Conservation (phyloP, 306 rosid genomes). For the Gastrolobium bilobum region DNA sequence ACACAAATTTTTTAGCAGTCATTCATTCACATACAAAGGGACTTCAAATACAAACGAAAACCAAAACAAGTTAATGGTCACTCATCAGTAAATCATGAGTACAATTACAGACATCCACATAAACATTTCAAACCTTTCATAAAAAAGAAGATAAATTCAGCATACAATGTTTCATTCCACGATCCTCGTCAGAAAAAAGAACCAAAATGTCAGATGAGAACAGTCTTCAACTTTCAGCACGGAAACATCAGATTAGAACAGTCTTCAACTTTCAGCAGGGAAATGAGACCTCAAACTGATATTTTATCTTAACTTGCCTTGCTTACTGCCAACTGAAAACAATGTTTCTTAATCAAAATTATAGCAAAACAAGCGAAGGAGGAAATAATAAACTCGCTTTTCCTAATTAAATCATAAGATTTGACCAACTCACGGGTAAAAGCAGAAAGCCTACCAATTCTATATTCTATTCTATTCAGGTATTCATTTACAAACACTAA, state of each 20-base stretch:
- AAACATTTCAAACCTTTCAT: conserved; percentile 47
- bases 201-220: conserved; percentile 56
- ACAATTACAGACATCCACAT: conserved; percentile 55
- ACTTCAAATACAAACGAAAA: conserved; percentile 40
- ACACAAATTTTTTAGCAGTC: too few relatives aligned
- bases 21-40: too few relatives aligned
- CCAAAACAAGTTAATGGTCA: conserved; percentile 55
- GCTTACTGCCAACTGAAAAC: conserved; percentile 61
- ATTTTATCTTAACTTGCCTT: conserved; percentile 59
- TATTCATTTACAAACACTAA: too few relatives aligned
- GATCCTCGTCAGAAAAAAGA: conserved; percentile 42
- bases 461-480: too few relatives aligned
- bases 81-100: conserved; percentile 49
- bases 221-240: too few relatives aligned
- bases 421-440: conserved; percentile 83
- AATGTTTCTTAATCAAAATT: not conserved
- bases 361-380: not conserved
- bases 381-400: not conserved
- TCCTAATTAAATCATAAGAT: conserved; percentile 21
- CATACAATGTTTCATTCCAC: conserved; percentile 40
- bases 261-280: conserved; percentile 42
- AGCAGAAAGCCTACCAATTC: conserved; percentile 79
- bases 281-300: conserved; percentile 23
- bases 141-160: conserved; percentile 44
- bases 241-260: too few relatives aligned